These are phyloP conservation scores for Ophiostoma populinum DNA, from an alignment of 2,329 filamentous ascomycete genomes.

Conservation along the genomic window DNA sequence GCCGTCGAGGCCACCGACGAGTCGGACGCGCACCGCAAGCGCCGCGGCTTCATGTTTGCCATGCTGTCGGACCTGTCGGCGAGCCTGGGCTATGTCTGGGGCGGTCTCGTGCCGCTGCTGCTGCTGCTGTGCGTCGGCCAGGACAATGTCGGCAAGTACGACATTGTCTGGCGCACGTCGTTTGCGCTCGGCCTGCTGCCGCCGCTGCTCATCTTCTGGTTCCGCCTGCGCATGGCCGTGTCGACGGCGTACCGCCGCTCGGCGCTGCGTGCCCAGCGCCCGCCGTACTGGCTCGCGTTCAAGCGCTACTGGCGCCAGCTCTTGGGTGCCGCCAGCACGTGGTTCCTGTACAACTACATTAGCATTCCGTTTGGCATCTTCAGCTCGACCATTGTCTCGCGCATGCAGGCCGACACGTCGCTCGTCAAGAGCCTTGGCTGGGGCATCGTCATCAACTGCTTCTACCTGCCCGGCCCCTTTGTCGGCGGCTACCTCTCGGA, in stretches of 20 bases:
- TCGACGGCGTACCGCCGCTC: constrained; percentile 11
- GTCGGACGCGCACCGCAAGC: not conserved
- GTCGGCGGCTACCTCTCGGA: constrained; percentile 30
- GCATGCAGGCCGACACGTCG: constrained; percentile 23
- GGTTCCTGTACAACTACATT: constrained; percentile 33
- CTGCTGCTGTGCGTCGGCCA: constrained; percentile 1
- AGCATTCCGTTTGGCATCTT: constrained; percentile 33
- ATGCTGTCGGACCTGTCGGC: constrained; percentile 1
- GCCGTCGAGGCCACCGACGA: constrained; percentile 1
- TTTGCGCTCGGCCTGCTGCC: constrained; percentile 1
- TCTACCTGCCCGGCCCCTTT: constrained; percentile 30
- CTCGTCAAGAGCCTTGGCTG: constrained; percentile 26
- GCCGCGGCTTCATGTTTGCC: constrained; percentile 32
- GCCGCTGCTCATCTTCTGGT: constrained; percentile 5
- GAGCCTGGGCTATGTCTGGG: constrained; percentile 3
- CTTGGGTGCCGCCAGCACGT: constrained; percentile 28
- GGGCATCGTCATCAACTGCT: constrained; percentile 30
- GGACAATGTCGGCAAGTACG: constrained; percentile 1
- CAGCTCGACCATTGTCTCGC: constrained; percentile 31
- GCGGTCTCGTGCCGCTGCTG: not conserved
- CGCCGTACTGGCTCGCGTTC: constrained; percentile 28
- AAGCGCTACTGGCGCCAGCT: constrained; percentile 31
- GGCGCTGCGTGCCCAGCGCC: constrained; percentile 19
- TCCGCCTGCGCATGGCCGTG: constrained; percentile 28
- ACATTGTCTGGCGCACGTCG: constrained; percentile 2